Conservation (phyloP, 192 early-diverging fungal species). For the Coemansia aciculifera region DNA sequence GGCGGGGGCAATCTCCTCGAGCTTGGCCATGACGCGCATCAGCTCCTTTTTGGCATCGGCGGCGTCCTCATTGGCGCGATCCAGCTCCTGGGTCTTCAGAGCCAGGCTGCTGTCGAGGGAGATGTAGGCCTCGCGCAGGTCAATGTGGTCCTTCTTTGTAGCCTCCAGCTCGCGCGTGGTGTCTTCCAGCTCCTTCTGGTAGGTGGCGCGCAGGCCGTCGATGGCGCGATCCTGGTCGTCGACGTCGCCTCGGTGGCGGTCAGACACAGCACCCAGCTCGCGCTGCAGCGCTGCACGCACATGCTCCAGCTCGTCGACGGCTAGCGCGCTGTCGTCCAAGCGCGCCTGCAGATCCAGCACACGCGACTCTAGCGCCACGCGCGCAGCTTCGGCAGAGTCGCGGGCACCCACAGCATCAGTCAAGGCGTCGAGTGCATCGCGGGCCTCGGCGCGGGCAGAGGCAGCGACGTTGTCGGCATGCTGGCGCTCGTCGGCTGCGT, state of each 20-base stretch:
- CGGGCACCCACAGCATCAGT: constrained; percentile 65
- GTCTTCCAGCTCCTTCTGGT: constrained; percentile 82
- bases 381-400: constrained; percentile 64
- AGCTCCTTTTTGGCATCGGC: constrained; percentile 82
- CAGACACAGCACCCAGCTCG: constrained; percentile 68
- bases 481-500: constrained; percentile 65
- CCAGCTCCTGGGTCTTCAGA: constrained; percentile 67
- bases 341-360: constrained; percentile 72
- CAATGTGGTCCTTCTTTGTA: constrained; percentile 64
- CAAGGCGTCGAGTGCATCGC: constrained; percentile 69
- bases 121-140: constrained; percentile 71
- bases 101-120: constrained; percentile 69
- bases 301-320: constrained; percentile 68
- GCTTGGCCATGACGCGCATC: constrained; percentile 68
- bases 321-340: constrained; percentile 72
- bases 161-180: constrained; percentile 78
- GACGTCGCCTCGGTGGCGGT: constrained; percentile 71
- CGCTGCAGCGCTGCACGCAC: constrained; percentile 75
- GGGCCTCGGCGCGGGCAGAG: constrained; percentile 61
- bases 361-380: constrained; percentile 66
- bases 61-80: constrained; percentile 64
- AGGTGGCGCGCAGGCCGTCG: constrained; percentile 76
- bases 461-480: constrained; percentile 78
- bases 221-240: constrained; percentile 73
- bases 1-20: constrained; percentile 58